phyloP scores from a whole-genome alignment of 345 rosid genomes.

The Camelina neglecta region DNA sequence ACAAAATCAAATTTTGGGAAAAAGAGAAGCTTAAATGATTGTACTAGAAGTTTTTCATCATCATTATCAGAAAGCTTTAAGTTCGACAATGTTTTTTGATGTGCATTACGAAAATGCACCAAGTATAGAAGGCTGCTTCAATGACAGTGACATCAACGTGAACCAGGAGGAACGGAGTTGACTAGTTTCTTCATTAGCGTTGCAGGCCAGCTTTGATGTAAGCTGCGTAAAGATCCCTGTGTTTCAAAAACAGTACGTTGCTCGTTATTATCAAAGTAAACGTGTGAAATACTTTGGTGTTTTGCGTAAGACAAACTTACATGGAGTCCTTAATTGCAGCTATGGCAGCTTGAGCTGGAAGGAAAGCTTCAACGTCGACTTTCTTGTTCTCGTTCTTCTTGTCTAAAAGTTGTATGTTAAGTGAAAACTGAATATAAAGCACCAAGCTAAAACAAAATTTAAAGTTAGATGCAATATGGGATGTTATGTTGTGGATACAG shows the following conservation, averaged over 20 bases:
- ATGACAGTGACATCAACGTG: slow-evolving; percentile 19
- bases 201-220: slow-evolving; percentile 92
- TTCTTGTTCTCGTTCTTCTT: slow-evolving; percentile 98
- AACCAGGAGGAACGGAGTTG: slow-evolving; percentile 6
- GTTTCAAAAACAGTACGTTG: slow-evolving; percentile 24
- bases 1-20: slow-evolving; percentile 13
- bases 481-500: slow-evolving; percentile 65
- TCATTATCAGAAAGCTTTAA: slow-evolving; percentile 11
- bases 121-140: slow-evolving; percentile 30
- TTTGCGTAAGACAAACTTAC: slow-evolving; percentile 52
- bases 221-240: slow-evolving; percentile 95
- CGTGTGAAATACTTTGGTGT: neutral
- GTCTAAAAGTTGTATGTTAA: slow-evolving; percentile 53
- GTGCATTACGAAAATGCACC: slow-evolving; percentile 22
- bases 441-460: neutral
- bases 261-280: neutral
- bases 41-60: neutral
- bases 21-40: neutral
- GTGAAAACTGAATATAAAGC: slow-evolving; percentile 23
- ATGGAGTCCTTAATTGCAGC: slow-evolving; percentile 86
- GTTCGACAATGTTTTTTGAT: neutral
- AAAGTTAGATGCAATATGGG: slow-evolving; percentile 4
- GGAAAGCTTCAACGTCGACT: slow-evolving; percentile 88
- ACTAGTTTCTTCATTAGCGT: slow-evolving; percentile 39
- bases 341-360: slow-evolving; percentile 78